These are phyloP conservation scores for Butyriboletus loyo DNA, from an alignment of 768 basidiomycete genomes.

Conservation along the genomic window DNA sequence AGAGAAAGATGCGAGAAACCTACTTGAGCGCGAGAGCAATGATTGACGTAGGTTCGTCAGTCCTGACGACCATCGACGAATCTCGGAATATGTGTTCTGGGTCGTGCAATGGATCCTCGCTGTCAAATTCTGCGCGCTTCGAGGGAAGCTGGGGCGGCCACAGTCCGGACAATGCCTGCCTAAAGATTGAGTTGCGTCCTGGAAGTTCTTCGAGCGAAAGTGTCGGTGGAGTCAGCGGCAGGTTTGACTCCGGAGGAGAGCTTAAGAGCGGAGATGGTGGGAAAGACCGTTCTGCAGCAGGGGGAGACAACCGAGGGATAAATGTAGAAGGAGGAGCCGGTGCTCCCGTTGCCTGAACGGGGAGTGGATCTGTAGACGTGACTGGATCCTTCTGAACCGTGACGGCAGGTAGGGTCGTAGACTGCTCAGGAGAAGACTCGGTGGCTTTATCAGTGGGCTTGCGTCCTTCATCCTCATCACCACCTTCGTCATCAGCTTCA, in stretches of 20 bases:
- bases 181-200: constrained; percentile 67
- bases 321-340: constrained; percentile 12
- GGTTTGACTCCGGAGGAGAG: constrained; percentile 35
- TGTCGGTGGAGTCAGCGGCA: constrained; percentile 44
- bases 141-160: constrained; percentile 63
- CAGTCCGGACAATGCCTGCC: constrained; percentile 58
- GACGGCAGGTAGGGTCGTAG: constrained; percentile 26
- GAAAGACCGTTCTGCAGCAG: constrained; percentile 25
- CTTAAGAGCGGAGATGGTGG: constrained; percentile 58
- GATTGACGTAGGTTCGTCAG: constrained; percentile 97
- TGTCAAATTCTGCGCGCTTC: constrained; percentile 55
- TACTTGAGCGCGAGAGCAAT: constrained; percentile 92
- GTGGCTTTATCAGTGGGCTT: constrained; percentile 26
- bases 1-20: constrained; percentile 21
- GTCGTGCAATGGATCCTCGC: constrained; percentile 67
- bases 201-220: constrained; percentile 52
- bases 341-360: constrained; percentile 31
- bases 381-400: constrained; percentile 8
- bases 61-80: constrained; percentile 90
- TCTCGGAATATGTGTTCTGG: constrained; percentile 94
- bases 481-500: constrained; percentile 68
- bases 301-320: constrained; percentile 28
- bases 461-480: constrained; percentile 50
- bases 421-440: constrained; percentile 33
- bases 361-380: neutral